Percentiles rank a stretch among this genome's conserved stretches.
These are phyloP conservation scores for Diospyros lotus DNA, from an alignment of 148 eudicot genomes.

Conservation along the genomic window DNA sequence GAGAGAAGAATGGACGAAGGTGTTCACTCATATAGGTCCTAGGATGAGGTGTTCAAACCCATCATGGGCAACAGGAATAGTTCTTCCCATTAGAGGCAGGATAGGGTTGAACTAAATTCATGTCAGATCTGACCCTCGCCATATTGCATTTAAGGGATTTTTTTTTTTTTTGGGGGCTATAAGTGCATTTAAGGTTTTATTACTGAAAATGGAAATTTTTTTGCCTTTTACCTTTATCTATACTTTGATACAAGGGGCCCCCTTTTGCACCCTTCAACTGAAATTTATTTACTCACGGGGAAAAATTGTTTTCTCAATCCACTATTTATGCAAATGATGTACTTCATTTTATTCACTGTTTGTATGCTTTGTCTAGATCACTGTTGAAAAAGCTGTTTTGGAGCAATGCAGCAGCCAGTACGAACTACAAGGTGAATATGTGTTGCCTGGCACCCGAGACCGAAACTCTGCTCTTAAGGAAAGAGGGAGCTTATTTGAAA, in stretches of 20 bases:
- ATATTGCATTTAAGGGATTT: too few relatives aligned
- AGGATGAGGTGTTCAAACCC: too few relatives aligned
- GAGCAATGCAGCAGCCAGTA: constrained; percentile 93
- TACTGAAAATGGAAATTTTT: not conserved
- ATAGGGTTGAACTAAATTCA: too few relatives aligned
- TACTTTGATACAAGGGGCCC: not conserved
- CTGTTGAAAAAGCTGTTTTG: constrained; percentile 88
- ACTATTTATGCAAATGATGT: not conserved
- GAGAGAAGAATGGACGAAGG: too few relatives aligned
- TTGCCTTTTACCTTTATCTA: not conserved
- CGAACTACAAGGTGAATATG: constrained; percentile 98
- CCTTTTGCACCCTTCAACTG: not conserved
- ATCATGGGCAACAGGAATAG: too few relatives aligned
- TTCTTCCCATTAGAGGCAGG: too few relatives aligned
- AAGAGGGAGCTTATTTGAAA: constrained; percentile 63
- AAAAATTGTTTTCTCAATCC: too few relatives aligned
- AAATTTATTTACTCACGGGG: too few relatives aligned
- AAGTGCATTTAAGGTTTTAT: not conserved
- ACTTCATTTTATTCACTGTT: constrained; percentile 5
- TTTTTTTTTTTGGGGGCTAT: too few relatives aligned
- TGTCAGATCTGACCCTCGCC: too few relatives aligned
- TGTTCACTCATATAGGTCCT: too few relatives aligned
- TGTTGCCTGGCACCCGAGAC: constrained; percentile 90
- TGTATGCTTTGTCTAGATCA: constrained; percentile 51
- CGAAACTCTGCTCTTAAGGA: constrained; percentile 59